A percentile compares a stretch with the other conserved stretches of the same genome.
Conservation (phyloP, 495 filamentous ascomycete species). For the Penicillium argentinense region DNA sequence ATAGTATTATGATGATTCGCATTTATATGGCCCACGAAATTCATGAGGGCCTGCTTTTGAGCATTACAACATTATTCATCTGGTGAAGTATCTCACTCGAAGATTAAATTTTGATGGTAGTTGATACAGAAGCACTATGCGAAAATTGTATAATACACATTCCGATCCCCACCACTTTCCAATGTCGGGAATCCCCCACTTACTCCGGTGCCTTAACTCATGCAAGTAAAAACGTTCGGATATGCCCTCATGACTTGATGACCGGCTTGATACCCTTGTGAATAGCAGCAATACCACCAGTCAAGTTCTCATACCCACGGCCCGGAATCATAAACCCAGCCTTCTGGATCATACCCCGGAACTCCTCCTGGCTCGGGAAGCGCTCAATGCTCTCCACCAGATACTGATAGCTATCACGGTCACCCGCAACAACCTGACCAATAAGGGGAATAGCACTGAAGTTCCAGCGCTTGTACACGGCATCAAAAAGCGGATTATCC, state of each 20-base stretch:
- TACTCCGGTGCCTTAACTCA: background rate
- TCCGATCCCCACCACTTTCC: background rate
- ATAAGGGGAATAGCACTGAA: slow-evolving; percentile 93
- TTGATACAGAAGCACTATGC: background rate
- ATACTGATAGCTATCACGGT: slow-evolving; percentile 97
- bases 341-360: slow-evolving; percentile 80
- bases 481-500: slow-evolving; percentile 68
- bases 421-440: slow-evolving; percentile 91
- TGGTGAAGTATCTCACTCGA: no score
- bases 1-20: background rate
- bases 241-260: slow-evolving; percentile 21
- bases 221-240: no score
- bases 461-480: slow-evolving; percentile 93
- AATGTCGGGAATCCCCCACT: background rate
- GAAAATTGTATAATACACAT: slow-evolving; percentile 14
- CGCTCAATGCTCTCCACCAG: slow-evolving; percentile 95
- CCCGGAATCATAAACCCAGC: slow-evolving; percentile 87
- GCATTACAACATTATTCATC: no score
- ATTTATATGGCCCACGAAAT: background rate
- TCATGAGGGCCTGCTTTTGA: no score
- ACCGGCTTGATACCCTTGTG: slow-evolving; percentile 95
- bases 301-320: slow-evolving; percentile 82
- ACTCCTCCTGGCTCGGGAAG: slow-evolving; percentile 84
- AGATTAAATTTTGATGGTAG: background rate
- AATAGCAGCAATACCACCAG: slow-evolving; percentile 87